Conservation (phyloP, 352 stramenopile species). For the Phytophthora uliginosa region DNA sequence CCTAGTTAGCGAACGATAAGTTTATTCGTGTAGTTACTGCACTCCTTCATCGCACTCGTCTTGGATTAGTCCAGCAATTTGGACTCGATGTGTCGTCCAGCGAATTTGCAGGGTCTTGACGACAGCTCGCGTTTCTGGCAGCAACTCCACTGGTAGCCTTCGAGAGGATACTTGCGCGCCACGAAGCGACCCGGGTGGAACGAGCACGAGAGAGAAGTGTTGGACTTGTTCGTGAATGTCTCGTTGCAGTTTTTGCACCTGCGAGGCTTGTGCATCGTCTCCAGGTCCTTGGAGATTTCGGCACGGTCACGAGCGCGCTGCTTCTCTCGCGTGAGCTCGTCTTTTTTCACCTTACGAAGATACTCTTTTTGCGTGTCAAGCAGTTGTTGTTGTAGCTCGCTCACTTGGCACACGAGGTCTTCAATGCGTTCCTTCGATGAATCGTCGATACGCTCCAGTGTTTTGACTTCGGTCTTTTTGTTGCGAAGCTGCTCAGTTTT, state of each 20-base stretch:
- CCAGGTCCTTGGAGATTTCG: constrained; percentile 80
- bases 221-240: constrained; percentile 85
- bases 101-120: constrained; percentile 84
- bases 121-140: constrained; percentile 86
- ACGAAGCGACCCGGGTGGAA: constrained; percentile 84
- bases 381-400: constrained; percentile 74
- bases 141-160: constrained; percentile 88
- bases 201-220: constrained; percentile 84
- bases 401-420: constrained; percentile 77
- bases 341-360: constrained; percentile 83
- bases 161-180: constrained; percentile 79
- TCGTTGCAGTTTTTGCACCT: constrained; percentile 88
- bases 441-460: constrained; percentile 75
- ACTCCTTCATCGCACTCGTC: constrained; percentile 16
- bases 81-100: constrained; percentile 76
- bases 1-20: constrained; percentile 3
- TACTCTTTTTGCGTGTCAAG: constrained; percentile 88
- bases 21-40: constrained; percentile 31
- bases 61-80: constrained; percentile 59
- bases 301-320: constrained; percentile 68
- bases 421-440: constrained; percentile 85
- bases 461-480: constrained; percentile 89
- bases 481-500: constrained; percentile 72
- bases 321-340: constrained; percentile 75
- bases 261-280: constrained; percentile 77